Evolutionary conservation across 305 asterid species (phyloP), one percentile per base, ranked within the genome.

Genomic region (Petunia hybrid): DNA sequence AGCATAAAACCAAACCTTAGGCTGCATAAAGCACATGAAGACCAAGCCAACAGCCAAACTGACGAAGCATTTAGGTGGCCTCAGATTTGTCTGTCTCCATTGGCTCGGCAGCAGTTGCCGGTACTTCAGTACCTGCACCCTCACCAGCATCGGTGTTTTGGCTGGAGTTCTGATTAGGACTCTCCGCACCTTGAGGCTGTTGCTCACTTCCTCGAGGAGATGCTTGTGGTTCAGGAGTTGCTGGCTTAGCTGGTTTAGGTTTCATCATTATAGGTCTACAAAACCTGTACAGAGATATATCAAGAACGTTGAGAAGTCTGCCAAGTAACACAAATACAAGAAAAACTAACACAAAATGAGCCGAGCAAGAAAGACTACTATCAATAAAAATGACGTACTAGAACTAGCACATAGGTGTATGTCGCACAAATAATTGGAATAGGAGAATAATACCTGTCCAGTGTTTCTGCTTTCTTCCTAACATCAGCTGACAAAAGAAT

Each of bases 211-310:
- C 91, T 43, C 86, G 87, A 16, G 96, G 91, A 6, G 98, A 76
- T 4, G 94, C 64, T 56, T 91, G 7, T 80, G 90, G 95, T 0
- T 96, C 91, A 14, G 31, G 31, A 22, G 91, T 57, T 0, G 95
- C 88, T 14, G 96, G 93, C 81, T 93, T 90, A 56, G 94, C 87
- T 0, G 97, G 97, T 86, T 89, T 93, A 51, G 97, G 96, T 84
- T 94, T 94, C 22, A 80, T 92, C 97, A 92, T 87, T 65, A 91
- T 84, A 0, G 98, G 96, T 88, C 92, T 85, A 85, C 97, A 92
- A 36, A 87, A 76, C 90, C 98, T 93, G 92, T 67, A 8, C 45
- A 12, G 40, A 70, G 31, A 22, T 22, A 0, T 22, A 22, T 22
- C 31, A 0, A 22, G 31, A 22, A 22, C 31, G 31, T 22, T 22